Base-by-base conservation (phyloP, 2,329 filamentous ascomycete genomes). In the Decorospora gaudefroyi region DNA sequence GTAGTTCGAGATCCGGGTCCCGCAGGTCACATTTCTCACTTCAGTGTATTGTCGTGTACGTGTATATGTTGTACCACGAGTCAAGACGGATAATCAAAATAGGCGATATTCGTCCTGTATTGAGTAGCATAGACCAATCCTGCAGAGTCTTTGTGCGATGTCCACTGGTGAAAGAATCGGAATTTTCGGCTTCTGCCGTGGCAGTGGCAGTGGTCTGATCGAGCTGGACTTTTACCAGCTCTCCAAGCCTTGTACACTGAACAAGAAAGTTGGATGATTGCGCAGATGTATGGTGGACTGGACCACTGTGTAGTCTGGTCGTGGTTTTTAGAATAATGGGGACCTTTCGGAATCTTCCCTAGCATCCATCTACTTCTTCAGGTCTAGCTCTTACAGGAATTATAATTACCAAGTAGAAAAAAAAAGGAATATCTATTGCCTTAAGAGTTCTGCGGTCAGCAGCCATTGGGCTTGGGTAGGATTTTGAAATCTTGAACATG, bases 251-350 rank as follows among this genome's bases (percentile, higher is more conserved):
- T 0, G 78, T 81, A n/a, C n/a, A n/a, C n/a, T 2, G 77, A 81
- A 51, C 78, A 78, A 2, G 78, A 80, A 55, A 80, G 80, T 42
- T 79, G 76, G 76, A 80, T 80, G 77, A 79, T 80, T 27, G 79
- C 76, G 0, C 77, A 80, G n/a, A n/a, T n/a, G n/a, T n/a, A n/a
- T n/a, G n/a, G n/a, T n/a, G n/a, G n/a, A n/a, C n/a, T n/a, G n/a
- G n/a, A n/a, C n/a, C n/a, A n/a, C n/a, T n/a, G n/a, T n/a, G n/a
- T n/a, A n/a, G n/a, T n/a, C n/a, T n/a, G n/a, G n/a, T n/a, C n/a
- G n/a, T n/a, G n/a, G n/a, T n/a, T n/a, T n/a, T n/a, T n/a, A n/a
- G n/a, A n/a, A n/a, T n/a, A n/a, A n/a, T n/a, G n/a, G n/a, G n/a
- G n/a, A n/a, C n/a, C n/a, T n/a, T n/a, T n/a, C n/a, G n/a, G n/a